These are phyloP conservation scores for Ogataea pilisensis DNA, from an alignment of 805 yeast genomes.

Conservation along the genomic window DNA sequence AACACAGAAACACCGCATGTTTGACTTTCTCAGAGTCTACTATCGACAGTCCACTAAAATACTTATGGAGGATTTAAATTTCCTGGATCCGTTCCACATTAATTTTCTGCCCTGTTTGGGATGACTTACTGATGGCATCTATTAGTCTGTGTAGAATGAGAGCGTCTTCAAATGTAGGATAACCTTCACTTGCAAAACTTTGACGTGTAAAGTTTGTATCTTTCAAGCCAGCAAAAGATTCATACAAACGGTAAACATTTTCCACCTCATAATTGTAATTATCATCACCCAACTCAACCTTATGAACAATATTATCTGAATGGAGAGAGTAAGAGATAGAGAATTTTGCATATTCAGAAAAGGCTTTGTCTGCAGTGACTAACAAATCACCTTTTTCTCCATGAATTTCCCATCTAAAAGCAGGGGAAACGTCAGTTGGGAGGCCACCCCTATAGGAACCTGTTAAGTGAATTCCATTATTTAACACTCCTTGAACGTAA, in stretches of 20 bases:
- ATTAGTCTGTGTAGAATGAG: not conserved
- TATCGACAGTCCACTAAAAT: no score
- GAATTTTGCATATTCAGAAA: not conserved
- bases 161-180: not conserved
- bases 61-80: no score
- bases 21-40: no score
- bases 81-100: not conserved
- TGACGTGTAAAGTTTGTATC: not conserved
- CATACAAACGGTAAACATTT: not conserved
- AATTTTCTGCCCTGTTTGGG: not conserved
- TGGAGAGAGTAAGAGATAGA: not conserved
- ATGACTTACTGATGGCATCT: not conserved
- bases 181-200: not conserved
- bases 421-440: not conserved
- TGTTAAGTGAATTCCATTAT: not conserved
- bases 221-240: not conserved
- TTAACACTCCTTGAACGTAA: not conserved
- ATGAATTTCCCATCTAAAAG: slow-evolving; percentile 1
- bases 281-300: not conserved
- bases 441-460: not conserved
- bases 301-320: not conserved
- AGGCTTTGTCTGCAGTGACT: not conserved
- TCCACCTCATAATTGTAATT: not conserved
- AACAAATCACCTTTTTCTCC: slow-evolving; percentile 1
- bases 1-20: no score